These are phyloP conservation scores for Paraconiothyrium sp. DNA, from an alignment of 2,329 filamentous ascomycete genomes.

Conservation along the genomic window DNA sequence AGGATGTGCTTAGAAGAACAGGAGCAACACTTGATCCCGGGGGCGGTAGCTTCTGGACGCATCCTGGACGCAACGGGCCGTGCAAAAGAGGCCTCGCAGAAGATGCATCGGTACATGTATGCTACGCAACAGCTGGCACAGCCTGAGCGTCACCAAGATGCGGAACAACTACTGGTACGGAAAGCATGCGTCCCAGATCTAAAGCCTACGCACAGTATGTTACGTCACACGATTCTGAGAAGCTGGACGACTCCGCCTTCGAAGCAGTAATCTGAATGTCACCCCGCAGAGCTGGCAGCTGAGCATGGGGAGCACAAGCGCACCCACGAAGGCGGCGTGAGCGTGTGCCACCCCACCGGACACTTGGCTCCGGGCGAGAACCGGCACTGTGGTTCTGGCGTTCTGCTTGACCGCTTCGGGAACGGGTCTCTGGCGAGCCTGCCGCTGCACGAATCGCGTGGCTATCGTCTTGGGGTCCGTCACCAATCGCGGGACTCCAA, in stretches of 20 bases:
- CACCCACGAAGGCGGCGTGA: slow-evolving; percentile 45
- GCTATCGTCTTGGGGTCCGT: slow-evolving; percentile 29
- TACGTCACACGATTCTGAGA: neutral
- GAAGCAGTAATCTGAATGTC: slow-evolving; percentile 9
- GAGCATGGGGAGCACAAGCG: slow-evolving; percentile 34
- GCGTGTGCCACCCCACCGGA: slow-evolving; percentile 47
- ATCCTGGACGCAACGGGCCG: slow-evolving; percentile 12
- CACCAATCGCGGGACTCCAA: slow-evolving; percentile 35
- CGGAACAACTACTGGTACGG: too few species aligned
- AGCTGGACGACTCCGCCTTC: neutral
- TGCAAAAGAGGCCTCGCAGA: neutral
- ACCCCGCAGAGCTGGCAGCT: slow-evolving; percentile 35
- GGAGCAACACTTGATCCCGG: slow-evolving; percentile 2
- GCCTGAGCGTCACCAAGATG: too few species aligned
- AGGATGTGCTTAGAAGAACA: neutral
- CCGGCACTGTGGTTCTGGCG: slow-evolving; percentile 46
- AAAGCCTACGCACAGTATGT: neutral
- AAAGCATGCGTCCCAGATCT: too few species aligned
- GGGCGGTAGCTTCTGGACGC: neutral
- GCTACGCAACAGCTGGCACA: slow-evolving; percentile 3
- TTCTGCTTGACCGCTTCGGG: slow-evolving; percentile 29
- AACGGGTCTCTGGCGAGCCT: slow-evolving; percentile 35
- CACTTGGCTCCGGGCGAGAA: slow-evolving; percentile 38
- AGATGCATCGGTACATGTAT: neutral
- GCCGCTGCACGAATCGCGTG: slow-evolving; percentile 47